These are phyloP conservation scores for Torulaspora microellipsoides DNA, from an alignment of 805 yeast species.

Conservation along the genomic window DNA sequence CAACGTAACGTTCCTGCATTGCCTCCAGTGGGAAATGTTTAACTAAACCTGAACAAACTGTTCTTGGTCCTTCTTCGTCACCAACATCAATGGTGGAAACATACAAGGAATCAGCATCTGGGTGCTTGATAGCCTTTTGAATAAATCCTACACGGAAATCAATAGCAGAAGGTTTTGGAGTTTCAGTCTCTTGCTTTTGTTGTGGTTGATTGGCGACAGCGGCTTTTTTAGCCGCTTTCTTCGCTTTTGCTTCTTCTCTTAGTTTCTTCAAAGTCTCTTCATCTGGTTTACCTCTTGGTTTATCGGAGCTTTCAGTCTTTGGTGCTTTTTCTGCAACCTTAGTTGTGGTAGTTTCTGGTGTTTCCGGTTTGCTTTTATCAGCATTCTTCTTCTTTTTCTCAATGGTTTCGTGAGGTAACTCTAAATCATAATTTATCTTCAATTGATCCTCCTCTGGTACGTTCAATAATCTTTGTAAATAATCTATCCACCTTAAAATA, in stretches of 20 bases:
- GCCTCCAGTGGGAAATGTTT: conserved; percentile 85
- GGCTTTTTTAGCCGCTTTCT: conserved; percentile 55
- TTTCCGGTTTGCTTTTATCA: conserved; percentile 17
- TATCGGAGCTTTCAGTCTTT: conserved; percentile 33
- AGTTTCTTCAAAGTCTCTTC: conserved; percentile 44
- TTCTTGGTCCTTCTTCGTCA: conserved; percentile 95
- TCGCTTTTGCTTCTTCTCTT: conserved; percentile 54
- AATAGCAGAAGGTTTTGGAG: conserved; percentile 77
- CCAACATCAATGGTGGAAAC: conserved; percentile 97
- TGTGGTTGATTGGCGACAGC: conserved; percentile 48
- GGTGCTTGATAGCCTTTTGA: conserved; percentile 94
- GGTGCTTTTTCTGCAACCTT: conserved; percentile 21
- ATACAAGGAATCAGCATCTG: conserved; percentile 94
- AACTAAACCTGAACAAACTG: conserved; percentile 95
- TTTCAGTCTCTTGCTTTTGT: conserved; percentile 42
- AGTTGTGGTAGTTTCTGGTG: conserved; percentile 17
- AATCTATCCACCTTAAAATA: conserved; percentile 87
- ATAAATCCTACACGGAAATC: conserved; percentile 96
- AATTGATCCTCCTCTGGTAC: conserved; percentile 52
- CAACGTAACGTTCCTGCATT: conserved; percentile 90
- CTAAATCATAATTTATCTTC: conserved; percentile 56
- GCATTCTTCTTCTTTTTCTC: conserved; percentile 49
- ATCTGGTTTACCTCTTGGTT: conserved; percentile 44
- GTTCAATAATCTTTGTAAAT: conserved; percentile 65
- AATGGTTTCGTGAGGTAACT: conserved; percentile 71